Base-by-base conservation (phyloP, 345 rosid genomes). In the Lumnitzera littorea region DNA sequence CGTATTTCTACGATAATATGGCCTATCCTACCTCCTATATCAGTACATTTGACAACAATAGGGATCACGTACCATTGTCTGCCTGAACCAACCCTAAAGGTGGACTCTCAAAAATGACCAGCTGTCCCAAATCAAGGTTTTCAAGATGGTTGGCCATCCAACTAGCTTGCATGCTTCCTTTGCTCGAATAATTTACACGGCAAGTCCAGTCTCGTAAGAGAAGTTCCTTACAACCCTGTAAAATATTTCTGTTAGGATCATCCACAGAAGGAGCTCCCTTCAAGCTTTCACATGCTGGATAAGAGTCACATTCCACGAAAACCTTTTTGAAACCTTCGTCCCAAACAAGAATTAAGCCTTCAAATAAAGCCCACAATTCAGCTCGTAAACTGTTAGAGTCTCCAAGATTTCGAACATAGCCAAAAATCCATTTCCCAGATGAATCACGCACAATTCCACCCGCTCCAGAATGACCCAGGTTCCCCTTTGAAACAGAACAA, bases 401-500 rank as follows among this genome's bases (percentile, higher is more conserved):
- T 13, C 72, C 74, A 6, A 80, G 48, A 29, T 66, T 56, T 50
- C 68, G 55, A 48, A 48, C 60, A 74, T 74, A 85, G 13, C 91
- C 96, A 13, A 60, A 46, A 55, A 83, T 55, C 91, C 89, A 88
- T 50, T 72, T 72, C 46, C 87, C 89, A 13, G 72, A 67, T 29
- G 78, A 64, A 61, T 83, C 71, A 15, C 80, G 82, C 51, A 82
- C 72, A 24, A 76, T 36, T 65, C 89, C 89, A 61, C 74, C 78
- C 14, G 51, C 79, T 27, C 74, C 76, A 6, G 76, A 63, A 57
- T 24, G 31, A 17, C 65, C 70, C 43, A 62, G 46, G 13, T n/a
- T 48, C 29, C 60, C 23, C 13, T 51, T 61, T 4, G 67, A 65
- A 58, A 58, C 53, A 48, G 71, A 80, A 24, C 74, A 74, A 20